Percentiles rank a stretch among this genome's conserved stretches.
Conservation (phyloP, 129 eudicot species). For the Escallonia herrerae region DNA sequence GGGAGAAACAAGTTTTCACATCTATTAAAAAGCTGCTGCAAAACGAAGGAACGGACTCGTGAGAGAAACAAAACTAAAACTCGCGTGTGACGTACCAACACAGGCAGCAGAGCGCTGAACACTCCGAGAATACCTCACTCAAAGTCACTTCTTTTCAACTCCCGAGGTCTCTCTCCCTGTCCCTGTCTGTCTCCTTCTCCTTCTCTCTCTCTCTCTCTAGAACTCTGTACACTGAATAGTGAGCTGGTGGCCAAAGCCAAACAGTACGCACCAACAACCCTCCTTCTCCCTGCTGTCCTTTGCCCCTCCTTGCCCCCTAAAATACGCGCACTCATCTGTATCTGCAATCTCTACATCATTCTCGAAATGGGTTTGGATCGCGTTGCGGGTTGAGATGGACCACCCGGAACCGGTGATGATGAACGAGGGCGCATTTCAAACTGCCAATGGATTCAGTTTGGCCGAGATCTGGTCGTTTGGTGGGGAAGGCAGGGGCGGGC, state of each 20-base stretch:
- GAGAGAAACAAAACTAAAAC: not conserved
- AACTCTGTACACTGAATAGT: not conserved
- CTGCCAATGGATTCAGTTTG: conserved; percentile 43
- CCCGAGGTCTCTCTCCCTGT: conserved; percentile 26
- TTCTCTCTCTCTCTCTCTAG: not conserved
- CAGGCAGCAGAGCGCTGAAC: conserved; percentile 10
- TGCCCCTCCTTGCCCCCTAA: conserved; percentile 7
- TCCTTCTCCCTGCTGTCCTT: conserved; percentile 11
- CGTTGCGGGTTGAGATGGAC: conserved; percentile 39
- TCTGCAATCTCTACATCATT: no score
- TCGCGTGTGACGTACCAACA: not conserved
- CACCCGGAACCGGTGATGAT: conserved; percentile 49
- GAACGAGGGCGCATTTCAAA: conserved; percentile 36
- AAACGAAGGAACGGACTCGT: not conserved
- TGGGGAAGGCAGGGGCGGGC: conserved; percentile 14
- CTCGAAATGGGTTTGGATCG: not conserved
- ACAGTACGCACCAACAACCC: conserved; percentile 27
- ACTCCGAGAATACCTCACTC: conserved; percentile 50
- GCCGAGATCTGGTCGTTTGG: conserved; percentile 87
- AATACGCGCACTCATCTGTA: no score
- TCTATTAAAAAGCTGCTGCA: not conserved
- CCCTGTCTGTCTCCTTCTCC: not conserved
- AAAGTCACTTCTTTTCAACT: conserved; percentile 39
- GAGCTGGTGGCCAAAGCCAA: conserved; percentile 14
- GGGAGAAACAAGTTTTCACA: no score